Evolutionary conservation across 2,329 filamentous ascomycete genomes (phyloP).

Genomic region (Colletotrichum salicis): DNA sequence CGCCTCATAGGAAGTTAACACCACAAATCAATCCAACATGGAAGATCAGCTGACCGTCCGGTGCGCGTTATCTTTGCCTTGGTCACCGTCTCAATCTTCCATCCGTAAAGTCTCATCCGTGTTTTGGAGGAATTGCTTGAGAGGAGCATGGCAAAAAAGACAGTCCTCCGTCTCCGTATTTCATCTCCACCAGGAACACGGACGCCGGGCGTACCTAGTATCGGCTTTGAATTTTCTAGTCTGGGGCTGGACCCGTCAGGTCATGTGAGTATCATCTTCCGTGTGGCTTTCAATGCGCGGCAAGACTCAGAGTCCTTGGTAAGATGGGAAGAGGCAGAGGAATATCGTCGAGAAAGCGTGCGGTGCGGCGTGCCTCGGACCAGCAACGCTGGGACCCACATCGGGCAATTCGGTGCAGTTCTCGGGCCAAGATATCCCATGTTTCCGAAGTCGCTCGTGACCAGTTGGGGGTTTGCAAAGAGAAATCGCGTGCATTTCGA

Average conservation of each 20-base stretch:
- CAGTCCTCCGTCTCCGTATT: neutral
- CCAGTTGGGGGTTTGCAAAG: neutral
- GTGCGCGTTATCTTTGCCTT: too few species aligned
- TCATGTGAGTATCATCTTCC: too few species aligned
- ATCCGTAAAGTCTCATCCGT: too few species aligned
- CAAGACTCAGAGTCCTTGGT: neutral
- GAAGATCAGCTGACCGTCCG: too few species aligned
- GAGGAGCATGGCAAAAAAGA: neutral
- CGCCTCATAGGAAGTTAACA: neutral
- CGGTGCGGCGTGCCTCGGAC: neutral
- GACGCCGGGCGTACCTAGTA: neutral
- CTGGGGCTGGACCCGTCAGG: too few species aligned
- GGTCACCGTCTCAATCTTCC: too few species aligned
- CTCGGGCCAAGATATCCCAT: constrained; percentile 23
- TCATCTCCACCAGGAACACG: neutral
- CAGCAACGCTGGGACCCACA: neutral
- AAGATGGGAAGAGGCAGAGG: neutral
- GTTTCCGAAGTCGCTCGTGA: constrained; percentile 3
- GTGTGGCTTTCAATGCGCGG: neutral
- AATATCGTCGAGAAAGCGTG: neutral
- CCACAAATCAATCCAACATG: too few species aligned
- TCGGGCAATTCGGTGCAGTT: neutral
- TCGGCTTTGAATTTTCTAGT: neutral
- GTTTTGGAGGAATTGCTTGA: too few species aligned
- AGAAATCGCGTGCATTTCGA: neutral